phyloP scores from a whole-genome alignment of 768 basidiomycete species.

The Nevesoporus exiguus region DNA sequence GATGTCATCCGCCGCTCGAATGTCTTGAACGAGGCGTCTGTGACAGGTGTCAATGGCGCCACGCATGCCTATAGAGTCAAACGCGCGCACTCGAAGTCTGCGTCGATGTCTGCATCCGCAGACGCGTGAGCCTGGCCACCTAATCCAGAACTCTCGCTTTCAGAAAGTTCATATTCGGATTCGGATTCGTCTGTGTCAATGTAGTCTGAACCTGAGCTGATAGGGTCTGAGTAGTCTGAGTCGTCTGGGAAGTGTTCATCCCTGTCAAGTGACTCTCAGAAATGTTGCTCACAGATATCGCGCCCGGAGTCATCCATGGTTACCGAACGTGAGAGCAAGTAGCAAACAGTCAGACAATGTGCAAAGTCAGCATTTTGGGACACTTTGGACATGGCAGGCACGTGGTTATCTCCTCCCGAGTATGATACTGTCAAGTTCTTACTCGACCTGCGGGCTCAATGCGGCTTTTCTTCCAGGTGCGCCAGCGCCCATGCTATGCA shows the following conservation, averaged over 20 bases:
- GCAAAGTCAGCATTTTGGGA: background rate
- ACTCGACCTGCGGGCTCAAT: background rate
- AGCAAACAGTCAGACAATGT: background rate
- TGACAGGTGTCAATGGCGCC: background rate
- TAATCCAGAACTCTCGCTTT: slow-evolving; percentile 2
- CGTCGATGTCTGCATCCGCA: slow-evolving; percentile 15
- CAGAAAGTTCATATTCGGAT: slow-evolving; percentile 10
- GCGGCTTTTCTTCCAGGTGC: no score
- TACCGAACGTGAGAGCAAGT: background rate
- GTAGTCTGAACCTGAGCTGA: slow-evolving; percentile 8
- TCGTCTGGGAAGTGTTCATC: slow-evolving; percentile 10
- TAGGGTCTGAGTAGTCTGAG: background rate
- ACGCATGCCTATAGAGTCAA: no score
- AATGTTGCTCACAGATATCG: slow-evolving; percentile 1
- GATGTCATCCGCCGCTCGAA: slow-evolving; percentile 6
- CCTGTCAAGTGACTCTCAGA: background rate
- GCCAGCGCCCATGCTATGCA: no score
- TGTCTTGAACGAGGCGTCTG: slow-evolving; percentile 6
- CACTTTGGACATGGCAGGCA: no score
- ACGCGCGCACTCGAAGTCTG: slow-evolving; percentile 20
- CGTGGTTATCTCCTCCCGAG: no score
- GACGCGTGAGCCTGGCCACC: slow-evolving; percentile 1
- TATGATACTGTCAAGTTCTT: no score
- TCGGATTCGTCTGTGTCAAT: slow-evolving; percentile 1
- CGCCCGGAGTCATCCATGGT: background rate